Evolutionary conservation across 2,329 filamentous ascomycete species (phyloP), one percentile per base, ranked within the genome.

Genomic region (Fonsecaea nubica): DNA sequence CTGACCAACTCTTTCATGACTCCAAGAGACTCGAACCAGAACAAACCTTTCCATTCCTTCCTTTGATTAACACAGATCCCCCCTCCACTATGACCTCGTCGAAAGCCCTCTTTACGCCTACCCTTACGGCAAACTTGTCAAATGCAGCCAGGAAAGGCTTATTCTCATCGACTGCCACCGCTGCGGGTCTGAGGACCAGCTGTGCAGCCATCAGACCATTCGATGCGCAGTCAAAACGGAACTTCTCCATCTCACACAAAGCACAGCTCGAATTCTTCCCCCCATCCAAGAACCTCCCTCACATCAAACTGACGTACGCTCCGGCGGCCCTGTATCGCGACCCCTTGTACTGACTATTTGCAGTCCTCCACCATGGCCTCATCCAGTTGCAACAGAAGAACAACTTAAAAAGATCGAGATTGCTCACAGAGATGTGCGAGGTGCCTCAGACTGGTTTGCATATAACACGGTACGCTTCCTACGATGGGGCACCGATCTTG

Each of bases 401-500:
- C 90, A 97, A 77, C 95, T 98, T 90, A 82, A 86, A 30, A 76
- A 78, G 25, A 87, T 98, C 58, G 82, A 84, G 54, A 87, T 94
- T 3, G 92, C 90, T 25, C 94, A 98, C 76, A 90, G 94, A 30
- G 78, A 89, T 71, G 87, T 91, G 1, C 84, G 87, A 74, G 90
- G 87, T 12, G 84, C 87, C 75, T 90, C 92, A 4, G 95, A 99
- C 77, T 89, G 87, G 81, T 80, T 90, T 3, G 95, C 95, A 2
- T 89, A 95, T 75, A 85, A 86, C 65, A 87, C 92, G 70, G 90
- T 97, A 57, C 87, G 91, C 6, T 71, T 93, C 25, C 85, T 93
- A 45, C 86, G 94, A 58, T 94, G 87, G 84, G 88, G 88, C 9
- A 92, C 96, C 80, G 94, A 98, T 76, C 80, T 89, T 40, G 91